Evolutionary conservation across 495 filamentous ascomycete species (phyloP).

Genomic region (Copromyces sp.): DNA sequence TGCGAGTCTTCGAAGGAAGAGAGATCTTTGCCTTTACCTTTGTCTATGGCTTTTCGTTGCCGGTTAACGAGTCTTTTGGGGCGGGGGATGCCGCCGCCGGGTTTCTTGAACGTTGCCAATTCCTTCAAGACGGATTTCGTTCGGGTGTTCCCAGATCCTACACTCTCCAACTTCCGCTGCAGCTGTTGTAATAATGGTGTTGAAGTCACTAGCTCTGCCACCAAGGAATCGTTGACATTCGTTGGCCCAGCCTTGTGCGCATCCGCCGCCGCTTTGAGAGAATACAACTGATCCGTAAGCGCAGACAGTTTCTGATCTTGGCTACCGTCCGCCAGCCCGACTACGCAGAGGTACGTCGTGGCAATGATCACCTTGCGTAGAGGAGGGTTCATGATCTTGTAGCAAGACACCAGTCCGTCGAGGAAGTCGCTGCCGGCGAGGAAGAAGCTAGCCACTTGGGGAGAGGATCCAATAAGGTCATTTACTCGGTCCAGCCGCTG

Average conservation of each 20-base stretch:
- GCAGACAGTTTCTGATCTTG: conserved; percentile 49
- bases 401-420: conserved; percentile 60
- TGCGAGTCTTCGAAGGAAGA: conserved; percentile 35
- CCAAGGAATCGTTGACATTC: conserved; percentile 44
- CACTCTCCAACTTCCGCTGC: conserved; percentile 32
- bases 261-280: conserved; percentile 58
- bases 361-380: conserved; percentile 54
- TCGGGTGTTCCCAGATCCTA: conserved; percentile 28
- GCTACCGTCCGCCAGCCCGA: conserved; percentile 50
- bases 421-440: conserved; percentile 78
- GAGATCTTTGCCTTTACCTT: conserved; percentile 72
- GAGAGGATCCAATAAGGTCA: conserved; percentile 43
- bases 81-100: conserved; percentile 38
- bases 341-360: conserved; percentile 60
- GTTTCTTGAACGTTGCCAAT: conserved; percentile 45
- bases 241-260: conserved; percentile 39
- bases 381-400: conserved; percentile 47
- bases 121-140: conserved; percentile 47
- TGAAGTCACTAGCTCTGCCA: conserved; percentile 52
- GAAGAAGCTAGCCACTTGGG: conserved; percentile 48
- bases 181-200: conserved; percentile 47
- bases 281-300: conserved; percentile 73
- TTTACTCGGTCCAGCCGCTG: conserved; percentile 35
- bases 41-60: conserved; percentile 36
- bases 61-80: conserved; percentile 39